Evolutionary conservation across 2,329 filamentous ascomycete genomes (phyloP), one percentile per base, ranked within the genome.

Genomic region (Monosporascus sp.): DNA sequence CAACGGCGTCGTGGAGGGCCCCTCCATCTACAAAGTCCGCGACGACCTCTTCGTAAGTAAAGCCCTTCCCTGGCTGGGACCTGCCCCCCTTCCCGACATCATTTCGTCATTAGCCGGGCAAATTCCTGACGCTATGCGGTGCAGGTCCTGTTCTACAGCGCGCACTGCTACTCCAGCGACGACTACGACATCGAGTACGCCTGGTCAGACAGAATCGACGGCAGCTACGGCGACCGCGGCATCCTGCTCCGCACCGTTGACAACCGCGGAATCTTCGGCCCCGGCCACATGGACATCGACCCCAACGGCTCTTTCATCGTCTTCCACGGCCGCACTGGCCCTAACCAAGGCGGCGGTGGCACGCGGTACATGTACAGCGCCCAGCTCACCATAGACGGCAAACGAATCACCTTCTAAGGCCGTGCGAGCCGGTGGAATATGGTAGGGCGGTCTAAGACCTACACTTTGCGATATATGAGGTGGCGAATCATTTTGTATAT

Each of bases 161-260:
- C 65, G 15, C 63, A 68, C 51, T 68, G 65, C 59, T 68, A 65
- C 54, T 58, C 61, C 1, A 67, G 60, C 54, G 65, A 68, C 50
- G 64, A 68, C 57, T 68, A 67, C 52, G 65, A 67, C 17, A 62
- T 67, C 57, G 64, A 68, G 49, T 67, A 67, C 50, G 65, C 65
- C 3, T 67, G 62, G 49, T 66, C 65, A 17, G 62, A 54, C 52
- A 67, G 62, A 1, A 65, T 68, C 36, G 60, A 66, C 50, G 65
- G 65, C 20, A 39, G 53, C 15, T 67, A 67, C 55, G 56, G 54
- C 3, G 62, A 63, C 50, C 62, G 65, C 36, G 65, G 65, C n/a
- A 60, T 65, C 41, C 57, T 68, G 20, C 54, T 68, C 37, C 62
- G 62, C 14, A 63, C 65, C 15, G 63, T 55, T 2, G 61, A 65